Conservation (phyloP, 148 eudicot genomes). For the Vaccinium darrowii region DNA sequence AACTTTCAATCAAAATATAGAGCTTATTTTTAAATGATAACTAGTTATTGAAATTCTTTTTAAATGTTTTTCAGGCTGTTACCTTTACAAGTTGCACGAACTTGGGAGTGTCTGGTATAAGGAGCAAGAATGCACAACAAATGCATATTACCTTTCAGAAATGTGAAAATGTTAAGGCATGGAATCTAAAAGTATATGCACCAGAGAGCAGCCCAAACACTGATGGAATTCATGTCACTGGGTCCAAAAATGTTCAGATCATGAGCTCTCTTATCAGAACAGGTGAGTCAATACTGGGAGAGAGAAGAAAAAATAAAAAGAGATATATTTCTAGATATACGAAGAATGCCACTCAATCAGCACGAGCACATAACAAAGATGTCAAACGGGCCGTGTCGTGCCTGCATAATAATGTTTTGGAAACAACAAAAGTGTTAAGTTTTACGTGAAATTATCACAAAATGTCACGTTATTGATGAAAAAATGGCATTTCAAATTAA, state of each 20-base stretch:
- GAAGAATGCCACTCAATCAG: too few relatives aligned
- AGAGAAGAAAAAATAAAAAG: neutral
- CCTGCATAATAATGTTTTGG: too few relatives aligned
- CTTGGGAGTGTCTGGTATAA: conserved; percentile 46
- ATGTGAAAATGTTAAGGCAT: conserved; percentile 53
- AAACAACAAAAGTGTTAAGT: too few relatives aligned
- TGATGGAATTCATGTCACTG: conserved; percentile 81
- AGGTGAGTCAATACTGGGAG: conserved; percentile 36
- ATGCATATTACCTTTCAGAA: conserved; percentile 63
- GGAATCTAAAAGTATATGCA: conserved; percentile 46
- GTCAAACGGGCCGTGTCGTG: too few relatives aligned
- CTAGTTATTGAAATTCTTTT: neutral
- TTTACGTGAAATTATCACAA: neutral
- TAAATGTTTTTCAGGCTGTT: conserved; percentile 50
- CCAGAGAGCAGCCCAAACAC: conserved; percentile 81
- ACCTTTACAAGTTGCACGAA: conserved; percentile 59
- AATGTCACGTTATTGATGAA: too few relatives aligned
- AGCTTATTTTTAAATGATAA: too few relatives aligned
- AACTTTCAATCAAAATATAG: neutral
- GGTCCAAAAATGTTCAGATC: conserved; percentile 45
- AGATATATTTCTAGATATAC: neutral
- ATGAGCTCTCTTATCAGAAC: conserved; percentile 49
- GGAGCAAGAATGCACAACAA: conserved; percentile 64
- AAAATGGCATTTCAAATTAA: neutral
- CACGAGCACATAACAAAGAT: too few relatives aligned